A percentile compares a stretch with the other conserved stretches of the same genome.
phyloP scores from a whole-genome alignment of 129 eudicot genomes.

The Smallanthus sonchifolius region DNA sequence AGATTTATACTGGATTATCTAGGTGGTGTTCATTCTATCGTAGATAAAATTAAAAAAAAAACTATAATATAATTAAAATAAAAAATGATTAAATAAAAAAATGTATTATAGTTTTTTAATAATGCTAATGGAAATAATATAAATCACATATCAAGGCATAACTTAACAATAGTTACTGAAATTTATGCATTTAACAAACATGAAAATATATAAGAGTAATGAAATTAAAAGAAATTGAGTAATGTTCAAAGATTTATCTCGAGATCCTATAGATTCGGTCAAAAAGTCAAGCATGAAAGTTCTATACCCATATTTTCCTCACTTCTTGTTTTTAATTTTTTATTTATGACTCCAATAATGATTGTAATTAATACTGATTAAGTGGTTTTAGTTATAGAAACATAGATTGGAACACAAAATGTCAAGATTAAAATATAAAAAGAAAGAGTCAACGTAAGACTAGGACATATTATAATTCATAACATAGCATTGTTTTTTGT shows the following conservation, averaged over 20 bases:
- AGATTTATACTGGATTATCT: no score
- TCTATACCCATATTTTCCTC: neutral
- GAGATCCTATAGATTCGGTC: constrained; percentile 33
- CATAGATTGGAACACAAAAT: neutral
- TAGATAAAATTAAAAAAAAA: no score
- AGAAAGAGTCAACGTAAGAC: constrained; percentile 7
- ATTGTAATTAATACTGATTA: neutral
- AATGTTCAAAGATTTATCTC: constrained; percentile 9
- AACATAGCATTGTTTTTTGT: neutral
- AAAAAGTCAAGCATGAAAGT: constrained; percentile 26
- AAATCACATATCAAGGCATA: neutral
- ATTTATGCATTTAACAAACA: neutral
- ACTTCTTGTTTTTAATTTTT: neutral
- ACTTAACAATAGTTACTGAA: neutral
- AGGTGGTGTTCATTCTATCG: no score
- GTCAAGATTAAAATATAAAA: neutral
- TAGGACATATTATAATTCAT: no score
- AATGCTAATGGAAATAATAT: no score
- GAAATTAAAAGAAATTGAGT: neutral
- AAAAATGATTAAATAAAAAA: no score
- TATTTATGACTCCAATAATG: neutral
- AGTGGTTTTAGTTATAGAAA: neutral
- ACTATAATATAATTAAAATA: no score
- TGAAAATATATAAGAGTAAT: neutral
- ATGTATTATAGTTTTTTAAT: no score